Evolutionary conservation across 495 filamentous ascomycete species (phyloP).

Genomic region (Aspergillus incahuasiensis): DNA sequence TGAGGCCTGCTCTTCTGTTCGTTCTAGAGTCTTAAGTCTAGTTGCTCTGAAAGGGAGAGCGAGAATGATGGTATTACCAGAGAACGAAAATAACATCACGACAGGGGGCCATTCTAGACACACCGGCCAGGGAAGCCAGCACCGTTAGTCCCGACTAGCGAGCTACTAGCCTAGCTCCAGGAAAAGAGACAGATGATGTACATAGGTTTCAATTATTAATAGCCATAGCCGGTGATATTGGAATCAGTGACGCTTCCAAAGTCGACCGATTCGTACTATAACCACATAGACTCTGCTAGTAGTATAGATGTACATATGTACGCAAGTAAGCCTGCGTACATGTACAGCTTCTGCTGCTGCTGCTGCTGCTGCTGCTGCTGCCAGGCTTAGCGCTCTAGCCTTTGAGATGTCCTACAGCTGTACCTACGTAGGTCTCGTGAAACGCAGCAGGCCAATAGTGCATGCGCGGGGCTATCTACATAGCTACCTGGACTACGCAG

Average conservation of each 20-base stretch:
- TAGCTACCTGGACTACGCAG: too few relatives aligned
- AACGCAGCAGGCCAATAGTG: slow-evolving; percentile 4
- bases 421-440: slow-evolving; percentile 1
- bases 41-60: not conserved
- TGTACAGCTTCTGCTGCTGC: not conserved
- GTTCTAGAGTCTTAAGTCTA: too few relatives aligned
- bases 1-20: not conserved
- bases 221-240: not conserved
- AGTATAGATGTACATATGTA: not conserved
- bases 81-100: not conserved
- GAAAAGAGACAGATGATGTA: not conserved
- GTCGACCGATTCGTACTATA: not conserved
- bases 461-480: not conserved
- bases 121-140: not conserved
- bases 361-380: not conserved
- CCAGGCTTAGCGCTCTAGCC: not conserved
- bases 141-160: not conserved
- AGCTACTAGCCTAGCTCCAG: not conserved
- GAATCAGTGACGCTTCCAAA: not conserved
- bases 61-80: not conserved
- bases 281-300: not conserved
- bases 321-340: not conserved
- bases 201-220: not conserved
- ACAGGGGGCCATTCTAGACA: not conserved
- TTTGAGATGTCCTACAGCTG: slow-evolving; percentile 5